phyloP scores from a whole-genome alignment of 1,284 basidiomycete genomes.

The Wolfiporia cocos region DNA sequence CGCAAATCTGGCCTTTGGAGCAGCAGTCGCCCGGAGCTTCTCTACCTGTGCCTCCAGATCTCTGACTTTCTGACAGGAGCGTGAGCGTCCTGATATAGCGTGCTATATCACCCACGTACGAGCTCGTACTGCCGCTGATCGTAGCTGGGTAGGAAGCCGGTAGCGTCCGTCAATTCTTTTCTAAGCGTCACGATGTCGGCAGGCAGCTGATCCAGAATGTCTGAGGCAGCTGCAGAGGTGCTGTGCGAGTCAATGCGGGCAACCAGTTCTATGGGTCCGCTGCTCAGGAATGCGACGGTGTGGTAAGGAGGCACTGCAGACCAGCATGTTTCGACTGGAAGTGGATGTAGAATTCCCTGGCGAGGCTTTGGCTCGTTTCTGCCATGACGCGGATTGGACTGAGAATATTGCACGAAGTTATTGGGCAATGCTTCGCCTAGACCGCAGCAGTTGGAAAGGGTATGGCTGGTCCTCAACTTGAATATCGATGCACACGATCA shows the following conservation, averaged over 20 bases:
- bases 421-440: too few relatives aligned
- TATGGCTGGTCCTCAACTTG: too few relatives aligned
- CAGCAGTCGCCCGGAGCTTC: conserved; percentile 34
- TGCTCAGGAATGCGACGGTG: conserved; percentile 9
- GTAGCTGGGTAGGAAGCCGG: conserved; percentile 59
- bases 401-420: too few relatives aligned
- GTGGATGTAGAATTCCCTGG: conserved; percentile 37
- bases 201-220: conserved; percentile 18
- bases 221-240: conserved; percentile 4
- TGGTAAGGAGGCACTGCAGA: conserved; percentile 25
- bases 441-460: too few relatives aligned
- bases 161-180: conserved; percentile 56
- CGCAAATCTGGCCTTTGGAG: conserved; percentile 56
- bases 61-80: conserved; percentile 33
- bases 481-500: too few relatives aligned
- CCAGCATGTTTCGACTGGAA: conserved; percentile 42
- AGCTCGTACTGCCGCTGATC: conserved; percentile 68
- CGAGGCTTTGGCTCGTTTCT: conserved; percentile 29
- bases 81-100: conserved; percentile 18
- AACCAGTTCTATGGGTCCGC: conserved; percentile 31
- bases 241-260: conserved; percentile 28
- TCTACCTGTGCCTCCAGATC: conserved; percentile 19
- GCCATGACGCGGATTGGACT: conserved; percentile 15
- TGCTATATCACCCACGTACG: conserved; percentile 35
- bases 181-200: conserved; percentile 39